Percentiles rank a stretch among this genome's conserved stretches.
Conservation (phyloP, 371 early-diverging fungal genomes). For the Mortierella sp. region DNA sequence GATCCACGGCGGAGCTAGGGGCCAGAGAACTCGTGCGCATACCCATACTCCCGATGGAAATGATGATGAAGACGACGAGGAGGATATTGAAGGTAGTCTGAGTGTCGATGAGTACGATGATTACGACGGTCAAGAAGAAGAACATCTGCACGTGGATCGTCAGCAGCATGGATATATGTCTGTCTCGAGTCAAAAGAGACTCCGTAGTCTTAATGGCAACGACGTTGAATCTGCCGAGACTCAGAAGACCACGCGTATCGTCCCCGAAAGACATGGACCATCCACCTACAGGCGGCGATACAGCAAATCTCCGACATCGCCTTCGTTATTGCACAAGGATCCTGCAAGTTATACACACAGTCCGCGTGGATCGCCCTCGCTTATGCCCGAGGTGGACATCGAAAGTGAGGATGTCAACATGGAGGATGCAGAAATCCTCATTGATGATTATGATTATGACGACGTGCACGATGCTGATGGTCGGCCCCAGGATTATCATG, state of each 20-base stretch:
- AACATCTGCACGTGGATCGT: neutral
- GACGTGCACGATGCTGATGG: neutral
- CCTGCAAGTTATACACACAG: conserved; percentile 6
- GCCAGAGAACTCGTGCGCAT: neutral
- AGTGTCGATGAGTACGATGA: neutral
- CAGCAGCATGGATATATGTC: conserved; percentile 11
- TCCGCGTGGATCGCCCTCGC: conserved; percentile 26
- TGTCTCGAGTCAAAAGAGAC: conserved; percentile 13
- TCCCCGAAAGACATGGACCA: conserved; percentile 14
- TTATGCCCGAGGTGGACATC: conserved; percentile 2
- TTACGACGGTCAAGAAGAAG: neutral
- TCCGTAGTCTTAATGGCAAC: too few species aligned
- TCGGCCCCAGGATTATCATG: neutral
- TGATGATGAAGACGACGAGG: neutral
- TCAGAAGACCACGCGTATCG: neutral
- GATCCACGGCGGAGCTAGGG: neutral
- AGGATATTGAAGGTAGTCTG: neutral
- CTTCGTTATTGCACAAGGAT: conserved; percentile 17
- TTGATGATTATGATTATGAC: neutral
- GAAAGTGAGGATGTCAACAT: conserved; percentile 24
- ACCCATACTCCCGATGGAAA: neutral
- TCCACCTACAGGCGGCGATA: conserved; percentile 17
- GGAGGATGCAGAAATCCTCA: neutral
- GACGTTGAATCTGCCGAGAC: neutral
- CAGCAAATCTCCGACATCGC: conserved; percentile 7